Evolutionary conservation across 129 eudicot species (phyloP), one percentile per base, ranked within the genome.

Genomic region (Logfia minima): DNA sequence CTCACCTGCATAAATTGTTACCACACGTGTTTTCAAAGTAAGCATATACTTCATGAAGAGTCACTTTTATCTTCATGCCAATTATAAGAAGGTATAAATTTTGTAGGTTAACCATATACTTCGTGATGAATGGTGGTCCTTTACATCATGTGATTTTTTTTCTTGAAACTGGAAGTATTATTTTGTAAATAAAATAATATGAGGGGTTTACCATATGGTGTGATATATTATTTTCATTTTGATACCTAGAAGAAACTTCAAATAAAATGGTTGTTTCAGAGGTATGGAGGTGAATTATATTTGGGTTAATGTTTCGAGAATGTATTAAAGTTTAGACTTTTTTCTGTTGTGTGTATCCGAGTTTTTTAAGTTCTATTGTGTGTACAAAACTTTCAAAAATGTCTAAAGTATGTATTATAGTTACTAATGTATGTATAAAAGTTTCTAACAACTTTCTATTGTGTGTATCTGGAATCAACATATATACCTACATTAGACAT

Each of bases 41-140:
- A n/a, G 22, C 66, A 8, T 52, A 26, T 23, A 11, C 59, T 43
- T 71, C 19, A 22, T 34, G 13, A 74, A 63, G 69, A 18, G 18
- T 18, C 28, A 79, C 62, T 21, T 59, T 39, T 58, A 68, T 39
- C 34, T 69, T 55, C 59, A 55, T 73, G 61, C 23, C 70, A 55
- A 7, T 71, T 66, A 22, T 77, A 22, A 45, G 63, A 79, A 64
- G 23, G 66, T 29, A 61, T 21, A 14, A 18, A 79, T 10, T 63
- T 79, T 4, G 71, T 13, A 26, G 13, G 66, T 68, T 67, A 34
- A 48, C 55, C 55, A 48, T 48, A 48, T 48, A 35, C 74, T 4
- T 43, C 28, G 23, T 70, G 76, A 37, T 60, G 71, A 70, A 78
- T 60, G 14, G 9, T 24, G 5, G 45, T 79, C 41, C 19, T 45